phyloP scores from a whole-genome alignment of 2,329 filamentous ascomycete species.

The Aspergillus latus region DNA sequence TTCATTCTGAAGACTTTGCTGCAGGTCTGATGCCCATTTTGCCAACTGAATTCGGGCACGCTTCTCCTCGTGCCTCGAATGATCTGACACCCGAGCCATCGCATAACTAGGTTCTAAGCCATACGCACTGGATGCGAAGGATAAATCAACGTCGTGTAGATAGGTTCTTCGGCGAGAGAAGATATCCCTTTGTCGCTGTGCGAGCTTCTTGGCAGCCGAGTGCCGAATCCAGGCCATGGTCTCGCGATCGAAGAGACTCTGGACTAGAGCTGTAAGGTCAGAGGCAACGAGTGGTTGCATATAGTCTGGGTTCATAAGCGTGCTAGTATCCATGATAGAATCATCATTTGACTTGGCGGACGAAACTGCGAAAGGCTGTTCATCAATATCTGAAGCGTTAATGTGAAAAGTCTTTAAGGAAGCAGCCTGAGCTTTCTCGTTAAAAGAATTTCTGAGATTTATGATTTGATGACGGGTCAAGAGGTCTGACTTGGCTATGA shows the following conservation, averaged over 20 bases:
- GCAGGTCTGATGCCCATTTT: conserved; percentile 79
- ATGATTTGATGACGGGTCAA: conserved; percentile 59
- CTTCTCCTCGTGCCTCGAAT: conserved; percentile 60
- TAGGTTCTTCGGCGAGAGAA: conserved; percentile 14
- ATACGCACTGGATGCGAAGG: conserved; percentile 30
- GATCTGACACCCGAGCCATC: conserved; percentile 60
- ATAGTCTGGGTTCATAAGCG: conserved; percentile 94
- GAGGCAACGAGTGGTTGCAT: conserved; percentile 75
- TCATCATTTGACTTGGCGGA: conserved; percentile 69
- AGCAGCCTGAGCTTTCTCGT: conserved; percentile 38
- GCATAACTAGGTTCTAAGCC: conserved; percentile 52
- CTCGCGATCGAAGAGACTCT: conserved; percentile 73
- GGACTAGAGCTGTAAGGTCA: conserved; percentile 70
- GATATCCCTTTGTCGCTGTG: conserved; percentile 62
- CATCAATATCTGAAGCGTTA: conserved; percentile 31
- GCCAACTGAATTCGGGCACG: conserved; percentile 70
- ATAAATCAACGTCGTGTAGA: conserved; percentile 19
- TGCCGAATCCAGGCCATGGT: conserved; percentile 81
- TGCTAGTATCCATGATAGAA: conserved; percentile 86
- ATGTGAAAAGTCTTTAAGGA: conserved; percentile 65
- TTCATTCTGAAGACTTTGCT: conserved; percentile 72
- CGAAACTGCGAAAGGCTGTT: conserved; percentile 71
- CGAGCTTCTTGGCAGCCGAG: conserved; percentile 75
- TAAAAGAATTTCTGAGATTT: conserved; percentile 56
- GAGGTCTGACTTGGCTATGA: conserved; percentile 75